Conservation (phyloP, 169 alveolate species). For the Plasmodium gaboni region DNA sequence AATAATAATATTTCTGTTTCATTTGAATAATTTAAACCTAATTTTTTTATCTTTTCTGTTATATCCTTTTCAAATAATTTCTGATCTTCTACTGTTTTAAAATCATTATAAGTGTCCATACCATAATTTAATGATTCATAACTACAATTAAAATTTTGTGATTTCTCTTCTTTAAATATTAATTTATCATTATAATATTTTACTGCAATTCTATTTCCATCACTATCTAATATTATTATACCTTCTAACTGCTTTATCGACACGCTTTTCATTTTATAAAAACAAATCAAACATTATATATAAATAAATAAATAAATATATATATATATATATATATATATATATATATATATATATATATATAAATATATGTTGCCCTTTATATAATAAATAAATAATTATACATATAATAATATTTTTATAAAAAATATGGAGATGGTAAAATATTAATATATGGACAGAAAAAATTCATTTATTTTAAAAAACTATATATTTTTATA, state of each 20-base stretch:
- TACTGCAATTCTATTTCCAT: conserved; percentile 85
- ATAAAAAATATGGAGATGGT: too few relatives aligned
- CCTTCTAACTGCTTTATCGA: conserved; percentile 84
- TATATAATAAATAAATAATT: background rate
- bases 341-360: background rate
- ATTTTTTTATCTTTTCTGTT: conserved; percentile 51
- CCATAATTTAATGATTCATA: conserved; percentile 27
- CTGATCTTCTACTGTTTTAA: conserved; percentile 46
- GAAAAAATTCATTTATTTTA: too few relatives aligned
- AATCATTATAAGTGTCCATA: conserved; percentile 53
- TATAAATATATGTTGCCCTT: background rate
- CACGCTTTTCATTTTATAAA: conserved; percentile 75
- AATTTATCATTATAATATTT: conserved; percentile 77
- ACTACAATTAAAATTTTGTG: background rate
- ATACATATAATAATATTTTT: too few relatives aligned
- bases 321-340: background rate
- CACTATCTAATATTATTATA: conserved; percentile 76
- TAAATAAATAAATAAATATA: background rate
- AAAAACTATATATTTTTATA: too few relatives aligned
- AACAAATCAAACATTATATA: background rate
- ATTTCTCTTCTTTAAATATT: conserved; percentile 26
- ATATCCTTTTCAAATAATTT: conserved; percentile 29
- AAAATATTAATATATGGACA: too few relatives aligned
- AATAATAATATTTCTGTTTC: conserved; percentile 65
- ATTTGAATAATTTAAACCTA: conserved; percentile 66